A percentile compares a stretch with the other conserved stretches of the same genome.
These are phyloP conservation scores for Aaosphaeria pasadenensis DNA, from an alignment of 2,329 filamentous ascomycete species.

Conservation along the genomic window DNA sequence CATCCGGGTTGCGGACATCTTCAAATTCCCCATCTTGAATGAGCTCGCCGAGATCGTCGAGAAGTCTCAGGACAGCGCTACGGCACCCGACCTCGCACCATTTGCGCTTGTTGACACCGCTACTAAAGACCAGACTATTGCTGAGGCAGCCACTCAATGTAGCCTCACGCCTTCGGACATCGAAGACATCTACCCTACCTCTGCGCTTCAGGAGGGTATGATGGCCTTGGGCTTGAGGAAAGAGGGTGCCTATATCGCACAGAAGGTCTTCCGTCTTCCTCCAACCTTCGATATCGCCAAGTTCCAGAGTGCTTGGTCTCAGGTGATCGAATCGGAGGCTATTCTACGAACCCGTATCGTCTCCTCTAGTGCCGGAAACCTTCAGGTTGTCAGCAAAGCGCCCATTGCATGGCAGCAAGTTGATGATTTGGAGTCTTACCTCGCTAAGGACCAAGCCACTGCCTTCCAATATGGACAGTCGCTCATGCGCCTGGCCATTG, in stretches of 20 bases:
- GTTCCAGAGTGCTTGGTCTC: conserved; percentile 43
- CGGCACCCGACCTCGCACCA: conserved; percentile 3
- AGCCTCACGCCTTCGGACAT: conserved; percentile 2
- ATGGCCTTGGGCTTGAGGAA: conserved; percentile 8
- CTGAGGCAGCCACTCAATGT: conserved; percentile 7
- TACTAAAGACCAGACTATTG: neutral
- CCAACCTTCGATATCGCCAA: conserved; percentile 2
- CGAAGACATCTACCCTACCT: conserved; percentile 13
- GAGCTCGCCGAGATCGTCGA: conserved; percentile 53
- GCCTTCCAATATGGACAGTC: conserved; percentile 7
- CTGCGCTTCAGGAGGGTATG: conserved; percentile 13
- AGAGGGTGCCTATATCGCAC: conserved; percentile 13
- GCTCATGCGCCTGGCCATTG: conserved; percentile 10
- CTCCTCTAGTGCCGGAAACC: conserved; percentile 1
- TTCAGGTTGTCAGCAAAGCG: conserved; percentile 9
- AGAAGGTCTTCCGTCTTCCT: conserved; percentile 31
- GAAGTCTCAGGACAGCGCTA: conserved; percentile 22
- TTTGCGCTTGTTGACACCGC: conserved; percentile 3
- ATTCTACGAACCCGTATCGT: conserved; percentile 44
- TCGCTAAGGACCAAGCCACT: conserved; percentile 4
- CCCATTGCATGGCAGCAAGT: conserved; percentile 5
- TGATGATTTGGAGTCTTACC: conserved; percentile 6
- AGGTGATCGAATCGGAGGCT: conserved; percentile 37
- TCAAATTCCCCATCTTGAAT: conserved; percentile 4
- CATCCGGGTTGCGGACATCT: neutral